Evolutionary conservation across 768 basidiomycete genomes (phyloP).

Genomic region (Mycena chlorophos): DNA sequence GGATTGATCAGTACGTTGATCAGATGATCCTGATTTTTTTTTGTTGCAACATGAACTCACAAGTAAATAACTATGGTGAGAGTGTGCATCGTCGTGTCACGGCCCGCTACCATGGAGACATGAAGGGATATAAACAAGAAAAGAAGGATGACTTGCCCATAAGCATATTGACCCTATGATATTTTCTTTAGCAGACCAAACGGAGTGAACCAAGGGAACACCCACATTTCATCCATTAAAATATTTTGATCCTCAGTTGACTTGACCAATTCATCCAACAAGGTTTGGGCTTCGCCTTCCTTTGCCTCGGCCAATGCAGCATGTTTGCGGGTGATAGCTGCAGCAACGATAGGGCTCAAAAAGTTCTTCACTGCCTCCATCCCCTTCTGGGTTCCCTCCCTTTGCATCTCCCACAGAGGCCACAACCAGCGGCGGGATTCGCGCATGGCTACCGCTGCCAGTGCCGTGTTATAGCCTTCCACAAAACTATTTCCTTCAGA

Average conservation of each 20-base stretch:
- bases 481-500: no score
- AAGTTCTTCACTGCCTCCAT: no score
- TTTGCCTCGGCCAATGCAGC: no score
- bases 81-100: slow-evolving; percentile 29
- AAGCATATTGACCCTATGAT: slow-evolving; percentile 11
- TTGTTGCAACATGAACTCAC: background rate
- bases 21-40: no score
- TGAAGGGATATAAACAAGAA: background rate
- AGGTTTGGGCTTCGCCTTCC: slow-evolving; percentile 32
- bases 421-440: no score
- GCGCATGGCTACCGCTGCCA: no score
- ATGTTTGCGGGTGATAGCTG: no score
- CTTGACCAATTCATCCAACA: slow-evolving; percentile 53
- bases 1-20: background rate
- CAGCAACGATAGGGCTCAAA: no score
- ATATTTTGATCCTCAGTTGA: slow-evolving; percentile 45
- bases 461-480: no score
- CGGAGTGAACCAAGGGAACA: slow-evolving; percentile 17
- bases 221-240: slow-evolving; percentile 44
- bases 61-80: slow-evolving; percentile 40
- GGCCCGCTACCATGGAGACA: slow-evolving; percentile 2
- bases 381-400: no score
- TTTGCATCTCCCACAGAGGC: no score
- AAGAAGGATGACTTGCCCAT: background rate
- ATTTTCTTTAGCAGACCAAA: no score